Evolutionary conservation across 805 yeast species (phyloP).

Genomic region (Candida wancherniae): DNA sequence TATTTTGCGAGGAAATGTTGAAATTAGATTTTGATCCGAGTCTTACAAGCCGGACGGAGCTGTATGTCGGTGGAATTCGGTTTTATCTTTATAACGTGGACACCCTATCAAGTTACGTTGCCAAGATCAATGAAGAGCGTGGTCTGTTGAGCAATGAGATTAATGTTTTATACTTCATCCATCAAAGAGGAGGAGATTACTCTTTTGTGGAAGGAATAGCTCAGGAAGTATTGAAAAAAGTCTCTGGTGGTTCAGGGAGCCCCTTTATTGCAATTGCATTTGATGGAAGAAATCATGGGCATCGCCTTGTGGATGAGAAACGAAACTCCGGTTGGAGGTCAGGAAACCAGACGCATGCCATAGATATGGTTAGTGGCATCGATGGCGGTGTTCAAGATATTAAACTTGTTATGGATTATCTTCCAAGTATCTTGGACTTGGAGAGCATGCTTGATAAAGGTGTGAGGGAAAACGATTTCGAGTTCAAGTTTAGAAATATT

Average conservation of each 20-base stretch:
- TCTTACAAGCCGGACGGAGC: slow-evolving; percentile 5
- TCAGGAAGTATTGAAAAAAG: slow-evolving; percentile 27
- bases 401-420: slow-evolving; percentile 37
- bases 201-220: slow-evolving; percentile 38
- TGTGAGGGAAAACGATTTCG: slow-evolving; percentile 15
- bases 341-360: slow-evolving; percentile 48
- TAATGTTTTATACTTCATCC: slow-evolving; percentile 42
- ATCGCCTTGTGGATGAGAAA: slow-evolving; percentile 30
- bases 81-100: slow-evolving; percentile 42
- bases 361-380: slow-evolving; percentile 45
- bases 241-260: slow-evolving; percentile 13
- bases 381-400: slow-evolving; percentile 47
- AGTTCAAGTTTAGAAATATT: slow-evolving; percentile 31
- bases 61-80: slow-evolving; percentile 42
- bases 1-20: slow-evolving; percentile 6
- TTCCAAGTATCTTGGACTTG: slow-evolving; percentile 38
- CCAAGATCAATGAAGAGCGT: slow-evolving; percentile 12
- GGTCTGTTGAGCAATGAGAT: slow-evolving; percentile 13
- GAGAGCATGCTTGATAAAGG: slow-evolving; percentile 20
- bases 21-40: slow-evolving; percentile 9
- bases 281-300: slow-evolving; percentile 56
- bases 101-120: slow-evolving; percentile 23
- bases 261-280: slow-evolving; percentile 47
- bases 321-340: slow-evolving; percentile 42
- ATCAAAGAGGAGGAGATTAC: slow-evolving; percentile 42